Percentiles rank a stretch among this genome's conserved stretches.
Evolutionary conservation across 305 asterid species (phyloP).

Genomic region (Plantago rigida): DNA sequence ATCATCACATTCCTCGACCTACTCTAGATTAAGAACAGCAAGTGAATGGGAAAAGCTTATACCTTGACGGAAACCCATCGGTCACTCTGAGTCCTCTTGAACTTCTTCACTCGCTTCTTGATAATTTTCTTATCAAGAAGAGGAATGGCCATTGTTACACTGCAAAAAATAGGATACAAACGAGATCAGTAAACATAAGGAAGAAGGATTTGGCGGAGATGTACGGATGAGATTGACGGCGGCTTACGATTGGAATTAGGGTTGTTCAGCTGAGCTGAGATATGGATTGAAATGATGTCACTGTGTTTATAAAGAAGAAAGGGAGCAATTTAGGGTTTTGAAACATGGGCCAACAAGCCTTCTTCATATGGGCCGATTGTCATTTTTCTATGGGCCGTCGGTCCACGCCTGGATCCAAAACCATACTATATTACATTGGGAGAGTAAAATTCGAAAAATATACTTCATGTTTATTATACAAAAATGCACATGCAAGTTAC

Average conservation of each 20-base stretch:
- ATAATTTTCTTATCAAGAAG: conserved; percentile 25
- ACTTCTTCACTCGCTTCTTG: conserved; percentile 45
- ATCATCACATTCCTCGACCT: conserved; percentile 33
- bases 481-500: too few relatives aligned
- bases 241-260: background rate
- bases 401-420: too few relatives aligned
- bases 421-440: too few relatives aligned
- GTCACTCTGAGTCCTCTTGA: conserved; percentile 46
- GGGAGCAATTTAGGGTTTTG: background rate
- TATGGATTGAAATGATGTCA: background rate
- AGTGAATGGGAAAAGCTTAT: too few relatives aligned
- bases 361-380: too few relatives aligned
- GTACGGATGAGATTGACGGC: background rate
- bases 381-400: too few relatives aligned
- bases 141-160: background rate
- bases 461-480: too few relatives aligned
- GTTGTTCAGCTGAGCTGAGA: background rate
- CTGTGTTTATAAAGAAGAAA: background rate
- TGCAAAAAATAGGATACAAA: too few relatives aligned
- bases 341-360: background rate
- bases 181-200: background rate
- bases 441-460: too few relatives aligned
- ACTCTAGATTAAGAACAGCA: background rate
- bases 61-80: conserved; percentile 41
- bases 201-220: background rate